These are phyloP conservation scores for Dactylonectria estremocensis DNA, from an alignment of 2,329 filamentous ascomycete species.

Conservation along the genomic window DNA sequence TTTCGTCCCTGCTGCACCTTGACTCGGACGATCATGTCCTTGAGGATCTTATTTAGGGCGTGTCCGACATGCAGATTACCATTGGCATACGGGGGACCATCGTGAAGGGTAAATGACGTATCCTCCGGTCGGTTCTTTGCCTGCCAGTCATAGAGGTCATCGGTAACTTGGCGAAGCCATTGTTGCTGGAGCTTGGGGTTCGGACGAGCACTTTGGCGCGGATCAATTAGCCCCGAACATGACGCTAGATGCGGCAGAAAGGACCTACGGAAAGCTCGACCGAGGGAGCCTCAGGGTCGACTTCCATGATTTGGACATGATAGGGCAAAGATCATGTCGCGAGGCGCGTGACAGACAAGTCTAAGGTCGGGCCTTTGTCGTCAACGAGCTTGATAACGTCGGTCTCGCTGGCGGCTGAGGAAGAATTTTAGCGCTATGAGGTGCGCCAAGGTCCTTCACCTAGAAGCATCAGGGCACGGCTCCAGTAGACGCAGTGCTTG, in stretches of 20 bases:
- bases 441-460: constrained; percentile 13
- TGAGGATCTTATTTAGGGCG: constrained; percentile 96
- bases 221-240: constrained; percentile 37
- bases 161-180: constrained; percentile 84
- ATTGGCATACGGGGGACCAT: constrained; percentile 98
- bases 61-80: constrained; percentile 93
- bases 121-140: constrained; percentile 67
- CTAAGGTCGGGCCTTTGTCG: constrained; percentile 19
- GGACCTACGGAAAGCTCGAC: constrained; percentile 78
- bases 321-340: constrained; percentile 49
- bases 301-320: constrained; percentile 76
- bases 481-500: constrained; percentile 20
- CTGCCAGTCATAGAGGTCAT: constrained; percentile 94
- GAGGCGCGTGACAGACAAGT: constrained; percentile 15
- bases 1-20: constrained; percentile 80
- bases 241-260: background rate
- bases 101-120: constrained; percentile 85
- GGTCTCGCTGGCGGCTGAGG: constrained; percentile 35
- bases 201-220: constrained; percentile 64
- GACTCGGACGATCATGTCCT: constrained; percentile 90
- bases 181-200: constrained; percentile 63
- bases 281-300: constrained; percentile 83
- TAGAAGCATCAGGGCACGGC: background rate
- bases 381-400: constrained; percentile 12
- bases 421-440: constrained; percentile 43